Evolutionary conservation across 1,284 basidiomycete genomes (phyloP), one percentile per base, ranked within the genome.

Genomic region (Austropuccinia psidii): DNA sequence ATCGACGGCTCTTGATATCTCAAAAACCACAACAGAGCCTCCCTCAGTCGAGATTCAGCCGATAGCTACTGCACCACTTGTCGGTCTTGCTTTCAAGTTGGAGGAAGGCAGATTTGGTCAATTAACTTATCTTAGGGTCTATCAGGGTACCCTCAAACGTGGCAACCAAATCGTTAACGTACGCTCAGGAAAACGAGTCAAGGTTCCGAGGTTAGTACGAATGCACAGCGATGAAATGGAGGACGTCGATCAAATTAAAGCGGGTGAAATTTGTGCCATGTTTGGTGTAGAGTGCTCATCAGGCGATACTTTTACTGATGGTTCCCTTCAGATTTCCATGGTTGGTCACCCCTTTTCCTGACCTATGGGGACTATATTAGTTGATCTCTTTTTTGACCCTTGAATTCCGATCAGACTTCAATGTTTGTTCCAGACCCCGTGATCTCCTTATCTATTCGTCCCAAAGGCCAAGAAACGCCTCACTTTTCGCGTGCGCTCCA

Each of bases 211-310:
- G 60, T 84, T 99, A 76, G 96, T 98, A 75, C 86, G 94, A 75
- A 97, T 99, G 96, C 96, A 99, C 83, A 89, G 89, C 80, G 92
- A 98, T 79, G 95, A 98, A 83, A 98, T 98, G 96, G 96, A 98
- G 88, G 96, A 99, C 78, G 90, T 98, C 74, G 90, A 95, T 55
- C 86, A 87, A 45, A 90, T 99, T 77, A 92, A 92, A 0, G 91
- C 95, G n/a, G 96, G 96, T 72, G 96, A 99, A 84, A 99, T 99
- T 77, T 98, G 96, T 80, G 96, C 96, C 67, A 98, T 97, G 83
- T 99, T 99, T 78, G 96, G 96, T 79, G 93, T 99, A 61, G 96
- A 99, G 78, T 99, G 96, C 81, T 93, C 94, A 0, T 93, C 92
- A 19, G 96, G 96, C 45, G 96, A 99, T 83, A 98, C 96, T 0